Evolutionary conservation across 139 green algal species (phyloP).

Genomic region (Yamagishiella unicocca): DNA sequence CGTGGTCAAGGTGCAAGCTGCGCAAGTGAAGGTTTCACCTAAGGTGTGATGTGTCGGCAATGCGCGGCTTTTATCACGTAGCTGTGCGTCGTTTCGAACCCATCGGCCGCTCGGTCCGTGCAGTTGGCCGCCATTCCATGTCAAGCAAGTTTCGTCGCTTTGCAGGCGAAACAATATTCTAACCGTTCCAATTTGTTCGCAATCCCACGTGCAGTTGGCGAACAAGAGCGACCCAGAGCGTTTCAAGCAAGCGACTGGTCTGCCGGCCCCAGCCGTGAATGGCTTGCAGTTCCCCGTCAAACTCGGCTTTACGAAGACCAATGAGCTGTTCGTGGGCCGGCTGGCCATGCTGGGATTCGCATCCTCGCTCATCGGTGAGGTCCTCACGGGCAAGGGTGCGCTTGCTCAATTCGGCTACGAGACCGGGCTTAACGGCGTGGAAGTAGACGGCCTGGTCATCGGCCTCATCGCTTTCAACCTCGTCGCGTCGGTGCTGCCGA

Average conservation of each 20-base stretch:
- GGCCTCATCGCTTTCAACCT: constrained; percentile 79
- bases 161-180: neutral
- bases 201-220: neutral
- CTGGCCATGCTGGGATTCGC: constrained; percentile 86
- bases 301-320: constrained; percentile 61
- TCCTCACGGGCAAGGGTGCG: constrained; percentile 76
- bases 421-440: constrained; percentile 62
- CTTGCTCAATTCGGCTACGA: constrained; percentile 81
- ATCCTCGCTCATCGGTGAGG: constrained; percentile 67
- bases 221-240: neutral
- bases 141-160: neutral
- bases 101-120: too few relatives aligned
- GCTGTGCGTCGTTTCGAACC: too few relatives aligned
- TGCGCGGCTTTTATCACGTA: neutral
- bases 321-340: constrained; percentile 87
- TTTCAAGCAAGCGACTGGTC: constrained; percentile 28
- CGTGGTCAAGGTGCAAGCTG: constrained; percentile 5
- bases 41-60: neutral
- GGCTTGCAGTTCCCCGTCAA: constrained; percentile 35
- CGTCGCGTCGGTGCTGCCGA: constrained; percentile 68
- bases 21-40: neutral
- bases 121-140: too few relatives aligned
- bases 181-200: neutral
- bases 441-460: constrained; percentile 74
- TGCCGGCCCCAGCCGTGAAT: constrained; percentile 1